phyloP scores from a whole-genome alignment of 768 basidiomycete species.

The Fomitopsis pulvina region DNA sequence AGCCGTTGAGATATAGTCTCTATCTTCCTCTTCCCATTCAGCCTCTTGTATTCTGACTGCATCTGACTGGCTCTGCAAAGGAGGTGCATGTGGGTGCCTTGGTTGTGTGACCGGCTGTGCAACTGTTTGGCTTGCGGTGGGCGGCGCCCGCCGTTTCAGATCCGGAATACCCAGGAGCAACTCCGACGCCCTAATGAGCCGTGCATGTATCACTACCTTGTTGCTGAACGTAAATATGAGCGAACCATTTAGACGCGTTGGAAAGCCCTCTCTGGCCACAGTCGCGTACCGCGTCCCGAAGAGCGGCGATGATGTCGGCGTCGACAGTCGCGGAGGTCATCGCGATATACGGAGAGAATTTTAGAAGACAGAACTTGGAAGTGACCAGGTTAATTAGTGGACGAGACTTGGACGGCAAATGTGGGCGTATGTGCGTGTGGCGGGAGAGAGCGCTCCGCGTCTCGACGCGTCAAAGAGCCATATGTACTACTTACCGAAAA shows the following conservation, averaged over 20 bases:
- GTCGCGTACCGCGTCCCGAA: conserved; percentile 60
- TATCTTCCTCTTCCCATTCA: conserved; percentile 54
- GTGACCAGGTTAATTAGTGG: no score
- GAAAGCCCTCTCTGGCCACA: conserved; percentile 68
- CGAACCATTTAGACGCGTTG: conserved; percentile 74
- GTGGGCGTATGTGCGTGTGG: no score
- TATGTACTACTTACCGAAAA: no score
- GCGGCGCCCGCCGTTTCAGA: conserved; percentile 34
- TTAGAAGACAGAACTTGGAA: no score
- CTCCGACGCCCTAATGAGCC: conserved; percentile 61
- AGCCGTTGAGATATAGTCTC: conserved; percentile 68
- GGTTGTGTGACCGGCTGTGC: conserved; percentile 5
- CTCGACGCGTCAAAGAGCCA: no score
- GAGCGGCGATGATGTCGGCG: conserved; percentile 42
- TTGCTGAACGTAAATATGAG: not conserved
- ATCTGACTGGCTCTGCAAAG: conserved; percentile 25
- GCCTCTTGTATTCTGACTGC: conserved; percentile 31
- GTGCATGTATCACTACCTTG: not conserved
- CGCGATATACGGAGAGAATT: no score
- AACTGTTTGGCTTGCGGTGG: conserved; percentile 29
- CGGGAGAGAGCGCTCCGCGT: no score
- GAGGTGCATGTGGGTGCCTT: conserved; percentile 33
- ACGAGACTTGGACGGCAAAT: no score
- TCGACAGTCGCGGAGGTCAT: conserved; percentile 29
- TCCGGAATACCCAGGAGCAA: conserved; percentile 55